These are phyloP conservation scores for Penicillium tannophilum DNA, from an alignment of 495 filamentous ascomycete species.

Conservation along the genomic window DNA sequence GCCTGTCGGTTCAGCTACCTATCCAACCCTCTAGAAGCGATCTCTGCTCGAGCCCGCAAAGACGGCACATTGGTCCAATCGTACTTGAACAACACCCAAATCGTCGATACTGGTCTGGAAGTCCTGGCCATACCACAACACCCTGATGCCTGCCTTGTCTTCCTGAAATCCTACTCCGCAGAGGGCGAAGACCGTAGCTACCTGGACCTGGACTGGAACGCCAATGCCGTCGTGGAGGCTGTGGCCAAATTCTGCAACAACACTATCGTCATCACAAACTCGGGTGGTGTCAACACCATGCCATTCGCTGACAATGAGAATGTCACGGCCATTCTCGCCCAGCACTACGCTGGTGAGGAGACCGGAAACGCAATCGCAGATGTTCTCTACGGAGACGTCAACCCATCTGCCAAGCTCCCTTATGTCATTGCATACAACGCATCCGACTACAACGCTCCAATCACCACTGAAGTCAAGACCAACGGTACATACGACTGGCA, in stretches of 20 bases:
- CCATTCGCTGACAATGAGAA: slow-evolving; percentile 62
- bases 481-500: slow-evolving; percentile 49
- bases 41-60: slow-evolving; percentile 56
- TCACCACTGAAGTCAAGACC: slow-evolving; percentile 42
- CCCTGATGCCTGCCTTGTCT: slow-evolving; percentile 63
- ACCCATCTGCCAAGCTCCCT: slow-evolving; percentile 66
- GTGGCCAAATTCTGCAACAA: slow-evolving; percentile 59
- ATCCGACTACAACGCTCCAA: slow-evolving; percentile 66
- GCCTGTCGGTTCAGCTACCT: slow-evolving; percentile 53
- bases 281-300: slow-evolving; percentile 60
- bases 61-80: slow-evolving; percentile 47
- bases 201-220: slow-evolving; percentile 54
- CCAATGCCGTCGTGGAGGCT: slow-evolving; percentile 56
- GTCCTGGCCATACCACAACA: slow-evolving; percentile 30
- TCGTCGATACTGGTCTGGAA: slow-evolving; percentile 49
- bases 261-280: slow-evolving; percentile 65
- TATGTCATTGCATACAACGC: slow-evolving; percentile 70
- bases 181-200: slow-evolving; percentile 58
- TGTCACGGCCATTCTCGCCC: slow-evolving; percentile 63
- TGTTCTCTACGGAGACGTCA: slow-evolving; percentile 61
- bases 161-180: slow-evolving; percentile 56
- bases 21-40: slow-evolving; percentile 59
- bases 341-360: slow-evolving; percentile 64
- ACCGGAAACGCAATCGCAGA: slow-evolving; percentile 56
- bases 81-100: slow-evolving; percentile 40